Conservation (phyloP, 2,329 filamentous ascomycete species). For the Fusarium algeriense region DNA sequence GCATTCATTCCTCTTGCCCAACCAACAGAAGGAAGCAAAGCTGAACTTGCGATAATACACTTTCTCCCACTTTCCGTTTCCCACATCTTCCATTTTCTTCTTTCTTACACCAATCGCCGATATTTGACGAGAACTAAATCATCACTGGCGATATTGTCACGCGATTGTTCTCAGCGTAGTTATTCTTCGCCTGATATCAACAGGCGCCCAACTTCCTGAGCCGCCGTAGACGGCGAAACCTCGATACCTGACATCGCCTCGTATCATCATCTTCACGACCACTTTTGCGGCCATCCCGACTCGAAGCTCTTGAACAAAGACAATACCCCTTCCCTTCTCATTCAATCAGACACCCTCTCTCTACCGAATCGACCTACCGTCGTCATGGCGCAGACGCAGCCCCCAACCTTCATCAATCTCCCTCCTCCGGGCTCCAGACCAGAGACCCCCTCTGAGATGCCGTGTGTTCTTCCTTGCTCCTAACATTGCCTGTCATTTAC, state of each 20-base stretch:
- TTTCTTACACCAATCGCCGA: neutral
- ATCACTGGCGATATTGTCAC: neutral
- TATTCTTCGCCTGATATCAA: neutral
- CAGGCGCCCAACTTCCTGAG: constrained; percentile 24
- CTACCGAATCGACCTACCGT: constrained; percentile 8
- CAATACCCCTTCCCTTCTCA: neutral
- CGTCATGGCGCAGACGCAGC: constrained; percentile 57
- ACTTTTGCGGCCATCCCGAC: neutral
- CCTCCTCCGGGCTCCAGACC: constrained; percentile 85
- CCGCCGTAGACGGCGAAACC: constrained; percentile 20
- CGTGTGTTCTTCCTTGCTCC: constrained; percentile 68
- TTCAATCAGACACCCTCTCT: neutral
- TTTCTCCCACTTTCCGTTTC: neutral
- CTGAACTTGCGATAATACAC: constrained; percentile 29
- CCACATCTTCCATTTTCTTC: neutral
- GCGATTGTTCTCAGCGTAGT: neutral
- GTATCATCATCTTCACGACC: constrained; percentile 7
- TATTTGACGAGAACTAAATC: neutral
- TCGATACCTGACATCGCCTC: constrained; percentile 19
- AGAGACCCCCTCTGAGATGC: constrained; percentile 89
- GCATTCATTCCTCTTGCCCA: constrained; percentile 17
- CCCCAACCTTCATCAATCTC: constrained; percentile 83
- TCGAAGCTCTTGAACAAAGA: neutral
- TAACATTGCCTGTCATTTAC: constrained; percentile 2
- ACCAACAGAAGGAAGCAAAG: constrained; percentile 2